Base-by-base conservation (phyloP, 768 basidiomycete species). In the Podaxis pistillaris region DNA sequence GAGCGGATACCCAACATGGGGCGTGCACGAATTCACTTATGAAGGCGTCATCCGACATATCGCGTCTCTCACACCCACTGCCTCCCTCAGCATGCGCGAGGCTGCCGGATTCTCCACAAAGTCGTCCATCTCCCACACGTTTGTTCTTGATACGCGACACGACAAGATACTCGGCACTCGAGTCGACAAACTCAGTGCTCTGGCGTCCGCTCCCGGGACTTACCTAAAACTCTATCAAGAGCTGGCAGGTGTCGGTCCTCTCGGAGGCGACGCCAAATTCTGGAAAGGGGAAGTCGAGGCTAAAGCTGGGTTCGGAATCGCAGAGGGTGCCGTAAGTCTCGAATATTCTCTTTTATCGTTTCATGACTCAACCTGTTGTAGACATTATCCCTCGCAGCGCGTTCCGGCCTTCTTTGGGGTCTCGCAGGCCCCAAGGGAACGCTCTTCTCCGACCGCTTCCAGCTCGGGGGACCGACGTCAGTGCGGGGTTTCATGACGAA, bases 401-500 rank as follows among this genome's bases (percentile, higher is more conserved):
- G 89, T 8, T 78, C 86, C 0, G 96, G 96, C 1, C 62, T 92
- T 26, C 75, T 98, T 11, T 85, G 85, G 70, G 84, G 87, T 52
- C 72, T 96, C 28, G 66, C 67, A 11, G 75, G 78, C 11, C 73
- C 78, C 19, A 63, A 67, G 22, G 67, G 49, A 12, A 80, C 83
- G 6, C 81, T 86, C 24, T 90, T 93, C 68, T 81, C 87, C 1
- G 97, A 99, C 74, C 86, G 94, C 4, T 94, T 94, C 73, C 95
- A 96, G 66, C 82, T 98, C 0, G 97, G 97, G 26, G 97, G 97
- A 0, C 95, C 97, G 0, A 84, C 89, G 6, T 93, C 87, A 58
- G 81, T 98, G 0, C 80, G 97, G 4, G 84, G 86, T 56, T 30
- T 96, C 75, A 82, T 82, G 49, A 78, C 81, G 5, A 93, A 91